Conservation (phyloP, 83 land plant species). For the Thuja plicata region DNA sequence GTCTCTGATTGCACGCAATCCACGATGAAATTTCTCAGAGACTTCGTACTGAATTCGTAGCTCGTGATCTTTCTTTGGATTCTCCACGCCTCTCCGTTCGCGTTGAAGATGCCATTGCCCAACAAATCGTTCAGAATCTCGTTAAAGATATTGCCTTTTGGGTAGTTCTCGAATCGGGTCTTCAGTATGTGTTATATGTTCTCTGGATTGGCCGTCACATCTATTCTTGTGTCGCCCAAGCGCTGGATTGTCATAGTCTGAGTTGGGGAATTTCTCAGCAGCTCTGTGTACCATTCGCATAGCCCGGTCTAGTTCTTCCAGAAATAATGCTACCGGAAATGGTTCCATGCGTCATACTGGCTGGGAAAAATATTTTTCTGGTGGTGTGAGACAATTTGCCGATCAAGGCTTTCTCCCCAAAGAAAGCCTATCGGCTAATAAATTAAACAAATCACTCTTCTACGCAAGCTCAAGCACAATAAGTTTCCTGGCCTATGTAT, state of each 20-base stretch:
- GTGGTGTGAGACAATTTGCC: too few relatives aligned
- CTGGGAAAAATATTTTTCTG: too few relatives aligned
- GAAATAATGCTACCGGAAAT: too few relatives aligned
- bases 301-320: too few relatives aligned
- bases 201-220: slow-evolving; percentile 43
- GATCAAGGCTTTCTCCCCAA: too few relatives aligned
- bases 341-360: too few relatives aligned
- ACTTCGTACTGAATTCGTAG: slow-evolving; percentile 42
- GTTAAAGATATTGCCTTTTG: slow-evolving; percentile 39
- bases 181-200: slow-evolving; percentile 56
- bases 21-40: too few relatives aligned
- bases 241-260: too few relatives aligned
- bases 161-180: slow-evolving; percentile 57
- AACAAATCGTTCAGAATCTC: slow-evolving; percentile 43
- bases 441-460: too few relatives aligned
- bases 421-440: too few relatives aligned
- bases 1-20: slow-evolving; percentile 24
- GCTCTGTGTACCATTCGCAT: slow-evolving; percentile 27
- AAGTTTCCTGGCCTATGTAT: too few relatives aligned
- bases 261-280: slow-evolving; percentile 21
- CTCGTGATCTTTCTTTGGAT: slow-evolving; percentile 44
- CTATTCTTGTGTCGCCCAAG: background rate
- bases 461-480: too few relatives aligned
- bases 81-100: slow-evolving; percentile 52
- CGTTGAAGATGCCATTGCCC: slow-evolving; percentile 62